Evolutionary conservation across 768 basidiomycete species (phyloP), one percentile per base, ranked within the genome.

Genomic region (Boletus speciosus): DNA sequence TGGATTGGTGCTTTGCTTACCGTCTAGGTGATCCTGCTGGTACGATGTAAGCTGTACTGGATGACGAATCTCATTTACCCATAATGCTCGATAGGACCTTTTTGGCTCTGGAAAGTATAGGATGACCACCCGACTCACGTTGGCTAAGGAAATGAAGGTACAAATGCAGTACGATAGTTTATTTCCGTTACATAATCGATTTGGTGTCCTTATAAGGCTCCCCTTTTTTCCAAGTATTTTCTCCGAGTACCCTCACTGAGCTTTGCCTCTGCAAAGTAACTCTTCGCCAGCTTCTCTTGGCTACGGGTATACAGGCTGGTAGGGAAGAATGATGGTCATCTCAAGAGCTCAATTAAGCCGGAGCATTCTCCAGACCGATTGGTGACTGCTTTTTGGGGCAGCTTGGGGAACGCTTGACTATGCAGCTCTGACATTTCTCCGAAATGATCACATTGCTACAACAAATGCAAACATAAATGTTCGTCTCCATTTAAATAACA

Each of bases 261-360:
- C 70, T 72, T 67, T 71, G 68, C 55, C 11, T 44, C 15, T 51
- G 68, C 71, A 64, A 68, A 72, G 83, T 72, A 83, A 85, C 85
- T 86, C 84, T 76, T 66, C 58, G 72, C 73, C 73, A 74, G 40
- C 51, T 54, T 65, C 31, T 55, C 56, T 68, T 74, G 73, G 75
- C 76, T 65, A 64, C 57, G 81, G 85, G 86, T 87, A 87, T 69
- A 35, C 56, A 65, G 66, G 63, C 57, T 72, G 69, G 74, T 50
- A 65, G 74, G 81, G 75, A 55, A 79, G 75, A 81, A 57, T 48
- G 61, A 70, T 37, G 51, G 61, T 37, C 0, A 39, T 41, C 56
- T 38, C 16, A 62, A 47, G 84, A 77, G 79, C 76, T 73, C 85
- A 86, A 85, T 86, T 88, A 88, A 88, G 86, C 86, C 86, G 86